phyloP scores from a whole-genome alignment of 805 yeast species.

The Kuraishia capsulata region DNA sequence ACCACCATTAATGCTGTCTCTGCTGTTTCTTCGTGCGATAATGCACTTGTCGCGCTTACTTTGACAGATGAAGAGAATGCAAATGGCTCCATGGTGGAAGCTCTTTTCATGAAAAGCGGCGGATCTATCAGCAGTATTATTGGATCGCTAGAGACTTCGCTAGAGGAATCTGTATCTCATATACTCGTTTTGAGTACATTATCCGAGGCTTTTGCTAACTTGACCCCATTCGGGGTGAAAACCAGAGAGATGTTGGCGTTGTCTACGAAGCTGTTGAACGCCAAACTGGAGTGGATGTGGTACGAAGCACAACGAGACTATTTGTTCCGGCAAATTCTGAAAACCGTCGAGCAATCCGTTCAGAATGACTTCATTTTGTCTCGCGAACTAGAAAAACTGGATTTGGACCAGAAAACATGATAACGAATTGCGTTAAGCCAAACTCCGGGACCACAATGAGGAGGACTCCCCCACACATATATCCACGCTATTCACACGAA shows the following conservation, averaged over 20 bases:
- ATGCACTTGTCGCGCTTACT: background rate
- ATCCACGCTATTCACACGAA: no score
- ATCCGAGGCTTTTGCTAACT: conserved; percentile 28
- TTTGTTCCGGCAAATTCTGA: background rate
- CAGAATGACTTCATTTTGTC: background rate
- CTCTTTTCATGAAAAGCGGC: background rate
- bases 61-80: no score
- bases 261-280: conserved; percentile 37
- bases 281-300: conserved; percentile 49
- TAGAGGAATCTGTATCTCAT: background rate
- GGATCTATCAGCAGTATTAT: background rate
- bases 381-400: background rate
- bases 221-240: conserved; percentile 46
- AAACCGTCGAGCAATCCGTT: background rate
- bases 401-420: no score
- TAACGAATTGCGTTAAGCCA: no score
- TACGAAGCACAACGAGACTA: conserved; percentile 37
- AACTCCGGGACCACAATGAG: no score
- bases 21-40: conserved; percentile 30
- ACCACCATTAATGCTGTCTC: conserved; percentile 42
- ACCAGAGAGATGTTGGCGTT: conserved; percentile 40
- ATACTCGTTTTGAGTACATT: conserved; percentile 8
- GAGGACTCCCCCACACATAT: no score
- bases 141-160: background rate
- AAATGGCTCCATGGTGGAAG: background rate